Conservation (phyloP, 305 asterid species). For the Coffea humblotiana region DNA sequence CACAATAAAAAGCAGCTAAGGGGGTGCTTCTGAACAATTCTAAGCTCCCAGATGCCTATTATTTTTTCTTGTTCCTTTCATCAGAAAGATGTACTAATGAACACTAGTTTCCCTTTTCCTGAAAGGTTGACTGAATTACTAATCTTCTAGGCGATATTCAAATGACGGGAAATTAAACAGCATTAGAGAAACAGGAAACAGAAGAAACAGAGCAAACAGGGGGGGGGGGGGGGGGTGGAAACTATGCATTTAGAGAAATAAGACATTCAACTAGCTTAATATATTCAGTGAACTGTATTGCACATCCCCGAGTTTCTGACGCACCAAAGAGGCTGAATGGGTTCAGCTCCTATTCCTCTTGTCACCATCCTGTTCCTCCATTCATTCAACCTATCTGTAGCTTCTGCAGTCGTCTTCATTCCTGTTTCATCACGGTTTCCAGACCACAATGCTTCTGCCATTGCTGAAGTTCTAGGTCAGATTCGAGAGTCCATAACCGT, state of each 20-base stretch:
- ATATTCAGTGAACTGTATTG: conserved; percentile 57
- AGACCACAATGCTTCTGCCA: conserved; percentile 86
- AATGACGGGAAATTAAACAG: too few relatives aligned
- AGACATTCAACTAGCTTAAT: not conserved
- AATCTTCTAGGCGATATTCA: too few relatives aligned
- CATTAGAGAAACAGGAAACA: too few relatives aligned
- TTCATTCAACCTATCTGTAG: conserved; percentile 76
- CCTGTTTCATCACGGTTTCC: conserved; percentile 66
- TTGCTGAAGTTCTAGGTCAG: conserved; percentile 80
- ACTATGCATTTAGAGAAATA: not conserved
- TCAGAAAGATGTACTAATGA: too few relatives aligned
- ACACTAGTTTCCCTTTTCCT: too few relatives aligned
- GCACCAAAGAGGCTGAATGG: conserved; percentile 96
- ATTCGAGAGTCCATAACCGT: conserved; percentile 76
- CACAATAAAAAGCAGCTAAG: too few relatives aligned
- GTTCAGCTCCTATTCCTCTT: conserved; percentile 78
- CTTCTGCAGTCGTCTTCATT: conserved; percentile 75
- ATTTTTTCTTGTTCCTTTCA: too few relatives aligned
- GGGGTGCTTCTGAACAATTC: too few relatives aligned
- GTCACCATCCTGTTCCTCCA: conserved; percentile 84
- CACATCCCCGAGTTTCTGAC: conserved; percentile 83
- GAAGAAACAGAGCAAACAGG: too few relatives aligned
- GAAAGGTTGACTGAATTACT: too few relatives aligned
- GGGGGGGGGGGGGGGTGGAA: too few relatives aligned
- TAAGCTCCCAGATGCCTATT: too few relatives aligned